Conservation (phyloP, 2,329 filamentous ascomycete genomes). For the Fusarium mundagurra region DNA sequence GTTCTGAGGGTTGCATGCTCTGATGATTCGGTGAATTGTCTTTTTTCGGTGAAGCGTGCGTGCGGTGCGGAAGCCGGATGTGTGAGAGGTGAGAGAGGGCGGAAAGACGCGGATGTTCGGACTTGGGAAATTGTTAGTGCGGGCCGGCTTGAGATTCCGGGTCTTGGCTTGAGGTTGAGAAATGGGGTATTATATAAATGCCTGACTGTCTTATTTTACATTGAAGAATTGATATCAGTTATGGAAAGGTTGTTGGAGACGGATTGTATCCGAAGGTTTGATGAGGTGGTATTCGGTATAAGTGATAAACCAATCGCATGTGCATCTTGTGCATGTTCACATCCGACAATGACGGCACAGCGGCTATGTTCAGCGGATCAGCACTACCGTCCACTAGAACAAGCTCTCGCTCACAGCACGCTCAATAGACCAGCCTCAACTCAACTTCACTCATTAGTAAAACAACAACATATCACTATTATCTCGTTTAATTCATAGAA, state of each 20-base stretch:
- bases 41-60: constrained; percentile 13
- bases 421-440: background rate
- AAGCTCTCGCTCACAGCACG: fast-evolving
- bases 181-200: background rate
- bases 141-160: constrained; percentile 22
- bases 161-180: background rate
- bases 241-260: fast-evolving
- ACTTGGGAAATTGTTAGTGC: constrained; percentile 31
- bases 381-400: background rate
- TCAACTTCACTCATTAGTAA: background rate
- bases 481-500: fast-evolving
- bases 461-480: fast-evolving
- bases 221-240: background rate
- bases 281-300: background rate
- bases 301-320: background rate
- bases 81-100: background rate
- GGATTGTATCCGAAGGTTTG: background rate
- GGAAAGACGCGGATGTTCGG: constrained; percentile 34
- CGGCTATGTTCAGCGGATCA: background rate
- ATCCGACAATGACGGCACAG: background rate
- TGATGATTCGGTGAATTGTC: background rate
- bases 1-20: constrained; percentile 30
- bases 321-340: background rate
- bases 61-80: constrained; percentile 28
- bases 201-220: background rate